Evolutionary conservation across 129 eudicot species (phyloP), one percentile per base, ranked within the genome.

Genomic region (Pulicaria dysenterica): DNA sequence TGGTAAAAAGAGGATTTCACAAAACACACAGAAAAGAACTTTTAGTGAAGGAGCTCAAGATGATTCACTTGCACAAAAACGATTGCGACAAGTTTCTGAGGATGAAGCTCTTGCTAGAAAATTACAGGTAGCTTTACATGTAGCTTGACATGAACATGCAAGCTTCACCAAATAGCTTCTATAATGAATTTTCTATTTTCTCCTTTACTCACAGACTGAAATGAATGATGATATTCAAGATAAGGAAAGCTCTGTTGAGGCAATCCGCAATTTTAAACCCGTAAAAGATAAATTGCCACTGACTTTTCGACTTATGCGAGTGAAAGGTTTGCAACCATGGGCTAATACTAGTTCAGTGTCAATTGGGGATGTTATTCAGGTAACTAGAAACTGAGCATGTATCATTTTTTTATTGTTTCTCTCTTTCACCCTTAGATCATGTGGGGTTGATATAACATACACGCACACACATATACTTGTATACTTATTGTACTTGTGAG

Each of bases 261-360:
- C 82, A 17, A 83, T 88, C 38, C 74, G 90, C 56, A 74, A 67
- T 66, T 88, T 90, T 39, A 81, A 70, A 58, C 74, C 84, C 38
- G 42, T 86, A 7, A 80, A 73, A 36, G 89, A 90, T 67, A 83
- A 79, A 72, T 46, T 95, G 47, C 85, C 96, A 47, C 75, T 40
- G 37, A 90, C 88, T 36, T 95, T 95, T 80, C 89, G 96, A 43
- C 94, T 95, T 54, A 57, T 95, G 94, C 75, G 82, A 77, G 99
- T 95, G 59, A 76, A 81, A 77, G 96, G 87, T 51, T 83, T 95
- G 50, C 96, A 94, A 64, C 73, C 83, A 41, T 95, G 97, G 99
- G 91, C 99, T 57, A 95, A 95, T 77, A 86, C 96, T 17, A 84
- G 85, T 72, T 80, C 94, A 69, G 94, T 95, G 76, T 90, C 99